These are phyloP conservation scores for Aspergillus melleus DNA, from an alignment of 2,329 filamentous ascomycete genomes.

Conservation along the genomic window DNA sequence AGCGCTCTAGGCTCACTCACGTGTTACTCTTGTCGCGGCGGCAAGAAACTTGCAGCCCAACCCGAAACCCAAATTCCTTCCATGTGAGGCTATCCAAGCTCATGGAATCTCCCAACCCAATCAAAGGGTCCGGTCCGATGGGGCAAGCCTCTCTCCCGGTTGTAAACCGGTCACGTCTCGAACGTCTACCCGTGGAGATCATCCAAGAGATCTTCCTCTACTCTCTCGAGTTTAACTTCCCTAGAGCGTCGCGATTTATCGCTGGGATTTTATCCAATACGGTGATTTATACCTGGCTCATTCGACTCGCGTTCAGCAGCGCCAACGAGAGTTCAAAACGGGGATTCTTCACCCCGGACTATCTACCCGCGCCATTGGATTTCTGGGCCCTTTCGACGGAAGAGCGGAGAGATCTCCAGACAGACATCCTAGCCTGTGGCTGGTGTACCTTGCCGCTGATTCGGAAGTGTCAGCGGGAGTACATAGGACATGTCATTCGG, in stretches of 20 bases:
- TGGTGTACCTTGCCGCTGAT: conserved; percentile 44
- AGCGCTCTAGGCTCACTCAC: no score
- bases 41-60: no score
- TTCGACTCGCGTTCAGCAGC: conserved; percentile 45
- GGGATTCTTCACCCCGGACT: conserved; percentile 39
- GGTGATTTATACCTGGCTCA: conserved; percentile 44
- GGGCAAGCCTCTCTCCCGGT: conserved; percentile 6
- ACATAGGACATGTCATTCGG: conserved; percentile 35
- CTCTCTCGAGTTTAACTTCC: conserved; percentile 49
- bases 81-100: not conserved
- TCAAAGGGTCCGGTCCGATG: conserved; percentile 15
- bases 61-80: no score
- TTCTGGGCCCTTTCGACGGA: conserved; percentile 31
- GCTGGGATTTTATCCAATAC: conserved; percentile 41
- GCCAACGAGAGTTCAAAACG: conserved; percentile 30
- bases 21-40: no score
- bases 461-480: conserved; percentile 41
- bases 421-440: conserved; percentile 35
- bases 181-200: conserved; percentile 50
- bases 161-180: conserved; percentile 34
- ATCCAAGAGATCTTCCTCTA: conserved; percentile 54
- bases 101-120: not conserved
- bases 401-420: conserved; percentile 37
- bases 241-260: conserved; percentile 45
- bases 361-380: conserved; percentile 38